Evolutionary conservation across 495 filamentous ascomycete genomes (phyloP).

Genomic region (Bacidia gigantensis): DNA sequence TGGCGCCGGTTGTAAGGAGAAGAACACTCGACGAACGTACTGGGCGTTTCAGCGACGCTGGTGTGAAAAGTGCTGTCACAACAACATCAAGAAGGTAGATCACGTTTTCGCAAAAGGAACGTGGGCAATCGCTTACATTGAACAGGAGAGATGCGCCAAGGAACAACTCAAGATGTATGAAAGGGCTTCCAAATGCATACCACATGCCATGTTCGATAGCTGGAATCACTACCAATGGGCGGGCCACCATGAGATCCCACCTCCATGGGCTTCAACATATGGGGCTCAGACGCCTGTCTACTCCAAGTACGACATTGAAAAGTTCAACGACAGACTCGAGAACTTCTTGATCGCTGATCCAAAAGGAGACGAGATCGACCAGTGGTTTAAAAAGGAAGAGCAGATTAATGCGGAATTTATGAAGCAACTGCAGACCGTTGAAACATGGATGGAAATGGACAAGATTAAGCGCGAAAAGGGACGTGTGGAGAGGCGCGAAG

Average conservation of each 20-base stretch:
- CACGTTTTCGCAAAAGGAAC: neutral
- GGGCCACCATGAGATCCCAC: constrained; percentile 1
- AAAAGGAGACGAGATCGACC: constrained; percentile 9
- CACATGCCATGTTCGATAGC: constrained; percentile 11
- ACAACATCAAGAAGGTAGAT: constrained; percentile 11
- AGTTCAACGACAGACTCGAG: neutral
- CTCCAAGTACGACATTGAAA: constrained; percentile 4
- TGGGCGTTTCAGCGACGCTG: constrained; percentile 16
- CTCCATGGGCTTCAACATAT: constrained; percentile 2
- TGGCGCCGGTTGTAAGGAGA: constrained; percentile 8
- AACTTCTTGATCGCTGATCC: neutral
- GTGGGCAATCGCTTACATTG: neutral
- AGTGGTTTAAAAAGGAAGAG: constrained; percentile 11
- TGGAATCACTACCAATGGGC: constrained; percentile 15
- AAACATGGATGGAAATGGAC: constrained; percentile 12
- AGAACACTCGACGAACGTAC: constrained; percentile 12
- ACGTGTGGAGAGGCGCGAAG: neutral
- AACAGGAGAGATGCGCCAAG: neutral
- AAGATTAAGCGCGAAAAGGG: neutral
- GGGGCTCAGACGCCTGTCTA: constrained; percentile 3
- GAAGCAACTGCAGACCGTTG: constrained; percentile 15
- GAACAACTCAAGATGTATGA: constrained; percentile 2
- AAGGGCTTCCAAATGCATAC: constrained; percentile 5
- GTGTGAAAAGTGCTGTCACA: constrained; percentile 11
- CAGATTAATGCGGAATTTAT: constrained; percentile 7